These are phyloP conservation scores for Aspergillus jensenii DNA, from an alignment of 2,329 filamentous ascomycete species.

Conservation along the genomic window DNA sequence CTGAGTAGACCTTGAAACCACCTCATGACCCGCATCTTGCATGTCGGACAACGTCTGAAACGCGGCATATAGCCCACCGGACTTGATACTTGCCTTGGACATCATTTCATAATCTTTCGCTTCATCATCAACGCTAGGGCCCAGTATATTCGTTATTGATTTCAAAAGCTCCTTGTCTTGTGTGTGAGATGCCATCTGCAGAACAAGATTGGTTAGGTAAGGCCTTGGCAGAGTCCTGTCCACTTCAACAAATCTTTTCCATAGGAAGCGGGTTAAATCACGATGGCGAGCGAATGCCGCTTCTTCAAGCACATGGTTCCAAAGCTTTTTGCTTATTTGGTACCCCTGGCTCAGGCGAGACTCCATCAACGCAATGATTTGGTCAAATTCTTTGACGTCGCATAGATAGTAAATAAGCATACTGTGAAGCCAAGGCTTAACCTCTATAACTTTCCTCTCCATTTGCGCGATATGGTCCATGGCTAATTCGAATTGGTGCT, in stretches of 20 bases:
- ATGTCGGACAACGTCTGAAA: slow-evolving; percentile 73
- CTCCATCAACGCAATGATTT: slow-evolving; percentile 68
- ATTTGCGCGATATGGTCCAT: slow-evolving; percentile 69
- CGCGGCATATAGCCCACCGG: slow-evolving; percentile 63
- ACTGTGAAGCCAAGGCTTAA: slow-evolving; percentile 75
- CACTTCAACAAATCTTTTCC: slow-evolving; percentile 64
- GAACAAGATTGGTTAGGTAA: slow-evolving; percentile 65
- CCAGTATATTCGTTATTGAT: slow-evolving; percentile 67
- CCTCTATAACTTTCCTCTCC: slow-evolving; percentile 52
- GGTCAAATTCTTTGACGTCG: slow-evolving; percentile 71
- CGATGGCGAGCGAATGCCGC: slow-evolving; percentile 65
- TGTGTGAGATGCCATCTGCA: slow-evolving; percentile 69
- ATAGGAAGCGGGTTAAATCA: slow-evolving; percentile 66
- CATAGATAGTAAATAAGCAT: slow-evolving; percentile 73
- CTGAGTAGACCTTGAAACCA: slow-evolving; percentile 62
- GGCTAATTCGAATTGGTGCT: slow-evolving; percentile 80
- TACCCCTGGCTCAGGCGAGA: slow-evolving; percentile 51
- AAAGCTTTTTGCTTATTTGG: slow-evolving; percentile 58
- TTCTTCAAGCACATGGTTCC: slow-evolving; percentile 72
- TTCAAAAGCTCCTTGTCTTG: slow-evolving; percentile 69
- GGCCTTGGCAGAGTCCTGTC: slow-evolving; percentile 62
- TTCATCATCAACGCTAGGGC: slow-evolving; percentile 56
- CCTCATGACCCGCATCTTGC: slow-evolving; percentile 60
- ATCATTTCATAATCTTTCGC: slow-evolving; percentile 78
- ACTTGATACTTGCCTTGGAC: slow-evolving; percentile 65